Evolutionary conservation across 2,329 filamentous ascomycete species (phyloP), one percentile per base, ranked within the genome.

Genomic region (Mycocentrospora acerina): DNA sequence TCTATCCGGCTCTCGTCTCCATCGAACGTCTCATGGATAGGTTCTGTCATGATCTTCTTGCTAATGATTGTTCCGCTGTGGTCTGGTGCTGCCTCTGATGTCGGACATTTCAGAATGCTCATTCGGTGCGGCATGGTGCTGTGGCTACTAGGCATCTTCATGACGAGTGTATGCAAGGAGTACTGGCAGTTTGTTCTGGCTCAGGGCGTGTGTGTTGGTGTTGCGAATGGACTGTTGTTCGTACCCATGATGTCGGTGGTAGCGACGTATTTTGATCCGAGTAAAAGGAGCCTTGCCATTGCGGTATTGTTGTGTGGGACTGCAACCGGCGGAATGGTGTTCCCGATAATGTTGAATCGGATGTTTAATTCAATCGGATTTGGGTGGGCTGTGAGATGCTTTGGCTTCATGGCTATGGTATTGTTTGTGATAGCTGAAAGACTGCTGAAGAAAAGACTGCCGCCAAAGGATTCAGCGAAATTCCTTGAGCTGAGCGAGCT

Each of bases 321-420:
- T 18, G 75, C 75, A 0, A 74, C 76, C 0, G 83, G 83, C 2
- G 82, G 82, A 0, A 67, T 85, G 27, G 70, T 85, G 1, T 86
- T 82, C 53, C 82, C 83, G 0, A 63, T 78, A 5, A 55, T 75
- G 3, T 65, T 73, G 3, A 59, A 64, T 15, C 73, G 79, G 38
- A 63, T 85, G 16, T 64, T 83, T 64, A 71, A 4, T 4, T 51
- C 44, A 24, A 35, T 64, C 5, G 60, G 62, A 2, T 64, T 63
- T 31, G 51, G 46, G 3, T 64, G 62, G 60, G 64, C 62, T 4
- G 53, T 62, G 2, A 42, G 59, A 22, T 56, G 68, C 3, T 57
- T 79, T 27, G 75, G 68, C 0, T 74, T 79, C 38, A 62, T 78
- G 15, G 19, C 19, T n/a, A n/a, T n/a, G n/a, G 82, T 73, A 0